Evolutionary conservation across 179 eudicot species (phyloP).

Genomic region (Sideroxylon spinosum): DNA sequence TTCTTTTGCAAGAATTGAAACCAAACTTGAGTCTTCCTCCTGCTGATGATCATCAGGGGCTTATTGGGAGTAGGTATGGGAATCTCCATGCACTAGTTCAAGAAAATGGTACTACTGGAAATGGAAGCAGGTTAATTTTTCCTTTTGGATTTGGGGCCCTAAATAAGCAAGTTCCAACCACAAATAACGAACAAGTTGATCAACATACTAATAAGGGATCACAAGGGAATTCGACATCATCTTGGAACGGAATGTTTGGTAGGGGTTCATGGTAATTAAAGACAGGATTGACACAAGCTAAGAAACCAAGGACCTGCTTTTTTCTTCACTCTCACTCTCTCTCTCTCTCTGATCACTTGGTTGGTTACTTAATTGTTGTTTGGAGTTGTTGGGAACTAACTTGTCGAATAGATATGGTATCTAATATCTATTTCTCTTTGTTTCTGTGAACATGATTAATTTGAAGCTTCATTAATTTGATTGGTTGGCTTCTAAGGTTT

Average conservation of each 20-base stretch:
- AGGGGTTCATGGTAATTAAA: slow-evolving; percentile 53
- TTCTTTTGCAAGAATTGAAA: slow-evolving; percentile 59
- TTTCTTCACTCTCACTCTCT: not conserved
- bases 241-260: slow-evolving; percentile 72
- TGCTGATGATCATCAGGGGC: not conserved
- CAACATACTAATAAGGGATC: slow-evolving; percentile 35
- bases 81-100: slow-evolving; percentile 19
- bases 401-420: not conserved
- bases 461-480: slow-evolving; percentile 13
- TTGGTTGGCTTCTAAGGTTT: slow-evolving; percentile 3
- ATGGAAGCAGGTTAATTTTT: slow-evolving; percentile 32
- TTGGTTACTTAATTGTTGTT: not conserved
- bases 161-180: slow-evolving; percentile 33
- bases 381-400: slow-evolving; percentile 14
- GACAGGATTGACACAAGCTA: not conserved
- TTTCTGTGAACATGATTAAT: not conserved
- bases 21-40: slow-evolving; percentile 27
- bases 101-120: slow-evolving; percentile 14
- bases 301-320: not conserved
- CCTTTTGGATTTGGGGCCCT: slow-evolving; percentile 63
- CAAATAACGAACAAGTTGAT: slow-evolving; percentile 26
- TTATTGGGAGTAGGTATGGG: slow-evolving; percentile 23
- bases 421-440: not conserved
- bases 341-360: not conserved
- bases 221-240: slow-evolving; percentile 37